Percentiles rank a stretch among this genome's conserved stretches.
Evolutionary conservation across 768 basidiomycete species (phyloP).

Genomic region (Exsudoporus frostii): DNA sequence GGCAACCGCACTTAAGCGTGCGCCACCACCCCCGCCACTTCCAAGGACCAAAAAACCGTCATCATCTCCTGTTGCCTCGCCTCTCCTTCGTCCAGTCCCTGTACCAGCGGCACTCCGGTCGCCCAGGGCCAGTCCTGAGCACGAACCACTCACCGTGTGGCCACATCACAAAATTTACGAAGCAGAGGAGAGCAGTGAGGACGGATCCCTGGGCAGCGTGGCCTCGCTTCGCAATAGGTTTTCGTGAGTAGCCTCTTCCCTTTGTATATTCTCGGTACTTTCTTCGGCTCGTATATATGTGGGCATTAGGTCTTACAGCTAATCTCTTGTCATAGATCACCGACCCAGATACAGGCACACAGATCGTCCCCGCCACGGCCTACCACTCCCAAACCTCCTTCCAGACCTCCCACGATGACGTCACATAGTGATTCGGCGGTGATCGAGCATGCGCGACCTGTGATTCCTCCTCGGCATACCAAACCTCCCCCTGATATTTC

Average conservation of each 20-base stretch:
- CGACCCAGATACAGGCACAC: not conserved
- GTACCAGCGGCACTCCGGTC: conserved; percentile 30
- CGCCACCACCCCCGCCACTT: conserved; percentile 60
- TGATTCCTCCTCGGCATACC: conserved; percentile 18
- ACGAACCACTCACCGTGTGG: not conserved
- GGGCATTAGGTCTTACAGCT: not conserved
- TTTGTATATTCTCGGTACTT: not conserved
- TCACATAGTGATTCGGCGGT: conserved; percentile 20
- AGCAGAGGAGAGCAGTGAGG: conserved; percentile 13
- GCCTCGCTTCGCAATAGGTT: conserved; percentile 45
- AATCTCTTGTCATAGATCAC: conserved; percentile 10
- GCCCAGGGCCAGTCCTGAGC: conserved; percentile 22
- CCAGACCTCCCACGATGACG: conserved; percentile 15
- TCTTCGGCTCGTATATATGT: not conserved
- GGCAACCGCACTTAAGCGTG: conserved; percentile 38
- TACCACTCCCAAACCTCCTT: conserved; percentile 13
- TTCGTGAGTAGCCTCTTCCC: conserved; percentile 39
- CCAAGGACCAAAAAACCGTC: conserved; percentile 30
- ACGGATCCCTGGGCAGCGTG: conserved; percentile 27
- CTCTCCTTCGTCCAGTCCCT: conserved; percentile 52
- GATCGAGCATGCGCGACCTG: conserved; percentile 11
- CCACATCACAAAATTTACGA: not conserved
- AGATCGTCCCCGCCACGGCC: conserved; percentile 17
- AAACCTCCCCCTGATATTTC: conserved; percentile 7
- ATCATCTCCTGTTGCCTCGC: conserved; percentile 44